Base-by-base conservation (phyloP, 2,329 filamentous ascomycete species). In the Cryoendolithus antarcticus region DNA sequence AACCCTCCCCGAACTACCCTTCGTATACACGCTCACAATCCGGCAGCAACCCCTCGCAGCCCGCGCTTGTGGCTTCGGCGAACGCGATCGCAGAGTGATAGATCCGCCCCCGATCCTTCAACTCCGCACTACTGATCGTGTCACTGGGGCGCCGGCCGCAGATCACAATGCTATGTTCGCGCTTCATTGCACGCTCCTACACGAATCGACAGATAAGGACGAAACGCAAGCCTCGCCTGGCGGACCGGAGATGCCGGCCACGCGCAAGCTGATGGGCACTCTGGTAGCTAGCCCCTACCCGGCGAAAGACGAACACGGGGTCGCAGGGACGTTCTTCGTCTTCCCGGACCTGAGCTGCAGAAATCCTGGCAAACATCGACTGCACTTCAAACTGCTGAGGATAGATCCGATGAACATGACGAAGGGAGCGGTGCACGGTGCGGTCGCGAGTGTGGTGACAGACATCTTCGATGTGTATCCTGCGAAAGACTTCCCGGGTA, bases 71-170 rank as follows among this genome's bases (percentile, higher is more conserved):
- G 84, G 84, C 1, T 89, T 86, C 56, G 84, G 84, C 43, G 84
- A 89, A 60, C 71, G 83, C 47, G 84, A 91, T 54, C 74, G 84
- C 31, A 73, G 84, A 45, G 82, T 86, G 10, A 83, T 91, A 46
- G 84, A 91, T 54, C 84, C 84, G 32, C 84, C 84, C 2, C 84
- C 84, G 9, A 89, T 91, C 53, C 73, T 91, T 12, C 77, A 89
- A 55, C 71, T 89, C 34, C 65, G 69, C 21, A 73, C 86, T 40
- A 73, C 75, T 37, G 72, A 80, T 44, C 67, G 72, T 1, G 65
- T 62, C 30, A 68, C 64, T 9, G 64, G 66, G 32, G 61, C 82
- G 19, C 55, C 56, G 5, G 71, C 74, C 31, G 75, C 78, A 52
- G 75, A 75, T 36, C 74, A 76, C 49, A 77, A 77, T 41, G 80